Conservation (phyloP, 2,329 filamentous ascomycete genomes). For the Botrytis pseudocinerea region DNA sequence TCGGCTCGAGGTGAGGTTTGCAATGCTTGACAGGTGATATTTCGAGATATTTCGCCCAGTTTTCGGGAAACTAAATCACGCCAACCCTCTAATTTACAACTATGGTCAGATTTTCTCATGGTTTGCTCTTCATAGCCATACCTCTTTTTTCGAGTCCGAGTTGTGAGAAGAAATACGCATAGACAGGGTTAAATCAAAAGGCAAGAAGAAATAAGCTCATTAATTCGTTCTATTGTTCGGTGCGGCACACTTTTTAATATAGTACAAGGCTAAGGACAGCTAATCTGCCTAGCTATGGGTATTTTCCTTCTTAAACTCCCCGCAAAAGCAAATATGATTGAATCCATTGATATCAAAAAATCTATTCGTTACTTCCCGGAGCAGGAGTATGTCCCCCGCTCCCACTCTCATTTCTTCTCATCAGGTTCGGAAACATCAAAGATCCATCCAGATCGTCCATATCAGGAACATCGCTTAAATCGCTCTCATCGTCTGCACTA, state of each 20-base stretch:
- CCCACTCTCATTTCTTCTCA: slow-evolving; percentile 13
- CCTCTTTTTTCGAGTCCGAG: not conserved
- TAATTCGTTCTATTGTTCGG: not conserved
- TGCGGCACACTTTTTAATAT: not conserved
- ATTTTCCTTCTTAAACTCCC: slow-evolving; percentile 15
- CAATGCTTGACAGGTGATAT: not conserved
- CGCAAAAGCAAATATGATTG: not conserved
- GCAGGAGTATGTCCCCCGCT: slow-evolving; percentile 7
- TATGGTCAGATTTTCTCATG: not conserved
- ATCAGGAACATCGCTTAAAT: slow-evolving; percentile 51
- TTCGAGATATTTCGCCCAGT: not conserved
- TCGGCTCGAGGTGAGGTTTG: not conserved
- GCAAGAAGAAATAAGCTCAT: not conserved
- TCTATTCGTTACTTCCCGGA: not conserved
- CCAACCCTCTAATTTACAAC: not conserved
- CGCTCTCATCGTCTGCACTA: slow-evolving; percentile 55
- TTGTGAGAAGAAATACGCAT: not conserved
- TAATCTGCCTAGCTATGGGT: slow-evolving; percentile 3
- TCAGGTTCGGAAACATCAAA: slow-evolving; percentile 31
- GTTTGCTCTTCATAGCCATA: not conserved
- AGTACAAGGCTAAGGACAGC: slow-evolving; percentile 7
- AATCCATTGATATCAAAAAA: not conserved
- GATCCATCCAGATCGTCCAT: slow-evolving; percentile 37
- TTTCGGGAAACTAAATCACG: not conserved
- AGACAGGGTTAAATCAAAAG: not conserved